Base-by-base conservation (phyloP, 192 early-diverging fungal genomes). In the Phlyctochytrium planicorne region DNA sequence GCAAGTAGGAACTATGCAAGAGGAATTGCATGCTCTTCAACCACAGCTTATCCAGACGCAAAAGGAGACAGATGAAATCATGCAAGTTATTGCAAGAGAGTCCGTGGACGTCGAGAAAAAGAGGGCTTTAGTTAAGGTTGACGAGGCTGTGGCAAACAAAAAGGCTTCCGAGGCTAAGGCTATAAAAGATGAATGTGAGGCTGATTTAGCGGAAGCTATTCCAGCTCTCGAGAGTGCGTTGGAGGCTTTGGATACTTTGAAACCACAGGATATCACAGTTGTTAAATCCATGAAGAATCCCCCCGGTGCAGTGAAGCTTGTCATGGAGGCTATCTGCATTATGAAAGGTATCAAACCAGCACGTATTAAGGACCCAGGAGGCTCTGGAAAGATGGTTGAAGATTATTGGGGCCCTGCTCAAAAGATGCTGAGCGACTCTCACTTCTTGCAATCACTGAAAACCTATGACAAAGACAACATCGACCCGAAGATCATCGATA, bases 391-490 rank as follows among this genome's bases (percentile, higher is more conserved):
- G 62, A 86, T 86, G 84, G 83, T 86, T 27, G 84, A 86, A 34
- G 84, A 86, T 60, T 86, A 86, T 52, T 86, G 84, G 84, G 84
- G 78, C 14, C 77, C 77, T 3, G 78, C 82, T 12, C 75, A 79
- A 66, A 86, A 86, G 62, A 66, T 86, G 65, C 65, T 86, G 2
- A 52, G 75, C 25, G 84, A 86, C 60, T 73, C 78, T 0, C 83
- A 85, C 61, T 84, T 86, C 53, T 56, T 86, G 34, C 76, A 81
- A 61, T 53, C 61, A n/a, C 67, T 86, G 12, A 75, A 80, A 56
- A 56, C 77, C 34, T 86, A 84, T 55, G 84, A 86, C 72, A 86
- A 86, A 52, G 84, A 86, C 67, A 86, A 86, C 60, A 86, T 86
- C 34, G 83, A 84, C 59, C 80, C 84, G 25, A 82, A 82, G 37